Evolutionary conservation across 768 basidiomycete genomes (phyloP).

Genomic region (Amanita molliuscula): DNA sequence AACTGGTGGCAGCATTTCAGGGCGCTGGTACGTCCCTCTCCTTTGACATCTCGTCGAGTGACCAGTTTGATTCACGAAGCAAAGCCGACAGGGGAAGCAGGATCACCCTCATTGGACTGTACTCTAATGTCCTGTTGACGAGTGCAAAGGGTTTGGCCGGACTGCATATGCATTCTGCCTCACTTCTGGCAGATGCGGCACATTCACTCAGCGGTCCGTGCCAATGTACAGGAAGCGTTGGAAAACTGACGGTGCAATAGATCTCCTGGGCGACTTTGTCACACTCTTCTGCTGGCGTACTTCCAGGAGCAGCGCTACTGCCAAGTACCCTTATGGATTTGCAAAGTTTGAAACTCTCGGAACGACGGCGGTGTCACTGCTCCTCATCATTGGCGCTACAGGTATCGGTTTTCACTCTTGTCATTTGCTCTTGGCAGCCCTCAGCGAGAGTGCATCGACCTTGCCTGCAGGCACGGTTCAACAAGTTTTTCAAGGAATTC

Average conservation of each 20-base stretch:
- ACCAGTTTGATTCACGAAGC: conserved; percentile 1
- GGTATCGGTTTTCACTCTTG: conserved; percentile 90
- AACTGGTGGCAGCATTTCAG: conserved; percentile 56
- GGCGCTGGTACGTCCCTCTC: conserved; percentile 42
- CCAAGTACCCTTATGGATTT: conserved; percentile 77
- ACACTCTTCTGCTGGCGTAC: conserved; percentile 84
- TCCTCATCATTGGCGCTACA: conserved; percentile 75
- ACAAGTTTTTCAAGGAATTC: conserved; percentile 47
- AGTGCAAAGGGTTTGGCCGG: conserved; percentile 81
- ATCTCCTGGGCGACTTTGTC: conserved; percentile 85
- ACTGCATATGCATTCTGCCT: conserved; percentile 83
- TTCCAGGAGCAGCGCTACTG: conserved; percentile 72
- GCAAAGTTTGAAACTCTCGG: conserved; percentile 95
- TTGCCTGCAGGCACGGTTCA: conserved; percentile 57
- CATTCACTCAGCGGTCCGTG: conserved; percentile 78
- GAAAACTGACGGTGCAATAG: conserved; percentile 23
- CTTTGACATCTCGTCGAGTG: not conserved
- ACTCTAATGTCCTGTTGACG: conserved; percentile 76
- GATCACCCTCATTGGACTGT: conserved; percentile 79
- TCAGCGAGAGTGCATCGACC: conserved; percentile 53
- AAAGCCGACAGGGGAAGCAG: conserved; percentile 72
- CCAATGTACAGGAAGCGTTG: not conserved
- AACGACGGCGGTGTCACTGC: conserved; percentile 79
- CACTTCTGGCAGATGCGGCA: conserved; percentile 87
- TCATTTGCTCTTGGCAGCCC: conserved; percentile 65